Conservation (phyloP, 2,329 filamentous ascomycete genomes). For the Scedosporium minutisporum region DNA sequence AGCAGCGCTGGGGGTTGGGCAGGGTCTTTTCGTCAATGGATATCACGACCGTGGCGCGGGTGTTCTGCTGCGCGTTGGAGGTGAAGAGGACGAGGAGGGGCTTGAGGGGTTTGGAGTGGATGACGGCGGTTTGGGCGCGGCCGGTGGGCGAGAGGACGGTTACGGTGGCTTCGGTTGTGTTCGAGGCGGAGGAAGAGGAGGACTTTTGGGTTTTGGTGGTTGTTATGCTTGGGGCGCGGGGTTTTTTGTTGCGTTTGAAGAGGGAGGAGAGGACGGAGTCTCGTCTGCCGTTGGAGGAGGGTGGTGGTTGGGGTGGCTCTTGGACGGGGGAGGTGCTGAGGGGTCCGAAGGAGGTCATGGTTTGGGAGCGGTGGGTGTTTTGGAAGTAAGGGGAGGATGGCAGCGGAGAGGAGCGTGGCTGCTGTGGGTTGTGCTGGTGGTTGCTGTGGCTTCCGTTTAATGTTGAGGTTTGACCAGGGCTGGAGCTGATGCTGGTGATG, state of each 20-base stretch:
- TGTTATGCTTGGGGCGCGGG: conserved; percentile 7
- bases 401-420: background rate
- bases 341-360: background rate
- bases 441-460: background rate
- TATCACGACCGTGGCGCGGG: conserved; percentile 19
- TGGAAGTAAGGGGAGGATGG: background rate
- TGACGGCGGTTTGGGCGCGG: conserved; percentile 17
- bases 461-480: background rate
- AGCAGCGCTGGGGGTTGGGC: conserved; percentile 24
- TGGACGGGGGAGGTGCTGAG: background rate
- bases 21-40: conserved; percentile 21
- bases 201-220: conserved; percentile 10
- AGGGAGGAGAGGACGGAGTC: background rate
- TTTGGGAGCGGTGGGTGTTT: background rate
- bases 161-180: background rate
- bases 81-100: conserved; percentile 26
- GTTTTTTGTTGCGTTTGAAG: background rate
- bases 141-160: conserved; percentile 9
- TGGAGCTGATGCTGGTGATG: background rate
- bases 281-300: background rate
- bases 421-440: background rate
- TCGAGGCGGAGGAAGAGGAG: conserved; percentile 2
- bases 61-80: conserved; percentile 12
- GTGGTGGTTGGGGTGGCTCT: background rate
- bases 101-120: conserved; percentile 21